Evolutionary conservation across 345 rosid species (phyloP), one percentile per base, ranked within the genome.

Genomic region (Noccaea caerulescens): DNA sequence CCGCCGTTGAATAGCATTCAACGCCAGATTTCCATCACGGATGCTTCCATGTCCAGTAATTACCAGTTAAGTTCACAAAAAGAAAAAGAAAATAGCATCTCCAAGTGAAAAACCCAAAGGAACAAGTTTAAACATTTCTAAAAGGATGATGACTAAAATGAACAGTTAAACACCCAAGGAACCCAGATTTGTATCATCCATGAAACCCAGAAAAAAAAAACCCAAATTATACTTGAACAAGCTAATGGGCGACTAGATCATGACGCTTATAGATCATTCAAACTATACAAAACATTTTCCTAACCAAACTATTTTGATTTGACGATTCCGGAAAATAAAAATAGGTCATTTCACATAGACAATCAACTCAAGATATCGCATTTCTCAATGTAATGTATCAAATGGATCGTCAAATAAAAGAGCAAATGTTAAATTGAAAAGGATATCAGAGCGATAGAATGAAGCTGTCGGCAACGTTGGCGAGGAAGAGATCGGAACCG

Each of bases 361-460:
- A 55, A 45, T 16, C 63, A 61, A 38, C 18, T 51, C 30, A 3
- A 20, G 38, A 4, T 0, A 66, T 56, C 27, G 66, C 20, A 43
- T 43, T 23, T 14, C 8, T n/a, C 62, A 68, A 38, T 47, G 56
- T 32, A 63, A 58, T 45, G 68, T 13, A 30, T 34, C 60, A 13
- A 34, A 16, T 4, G 27, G 44, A 36, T 36, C 42, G 20, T 37
- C 3, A 62, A 38, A 59, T 36, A 20, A 10, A 20, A 55, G 52
- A 37, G 14, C 16, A 12, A 65, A 33, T 4, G 8, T 4, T 6
- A 18, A 10, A 46, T 1, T 16, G 4, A 8, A 80, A 82, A 89
- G 97, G 97, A 94, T 94, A 88, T 88, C 88, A 84, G 9, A 89
- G 43, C 16, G 97, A 84, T n/a, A 88, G 88, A 69, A 95, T 86